These are phyloP conservation scores for Xerocomus brunneocitrinus DNA, from an alignment of 768 basidiomycete genomes.

Conservation along the genomic window DNA sequence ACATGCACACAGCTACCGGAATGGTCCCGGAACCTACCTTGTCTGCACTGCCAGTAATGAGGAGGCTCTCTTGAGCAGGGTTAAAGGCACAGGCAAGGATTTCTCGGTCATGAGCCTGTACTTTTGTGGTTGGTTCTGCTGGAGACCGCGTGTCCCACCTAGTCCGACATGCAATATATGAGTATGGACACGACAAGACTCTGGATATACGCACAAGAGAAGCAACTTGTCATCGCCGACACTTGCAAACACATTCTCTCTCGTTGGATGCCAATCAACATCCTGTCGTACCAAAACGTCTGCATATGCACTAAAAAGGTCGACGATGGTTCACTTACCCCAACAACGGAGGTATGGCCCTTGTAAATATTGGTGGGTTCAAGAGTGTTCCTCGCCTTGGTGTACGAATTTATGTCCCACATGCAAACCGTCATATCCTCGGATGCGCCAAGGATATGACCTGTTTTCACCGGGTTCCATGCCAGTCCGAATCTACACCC, in stretches of 20 bases:
- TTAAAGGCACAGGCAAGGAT: slow-evolving; percentile 90
- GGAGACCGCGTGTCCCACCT: slow-evolving; percentile 93
- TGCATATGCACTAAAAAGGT: background rate
- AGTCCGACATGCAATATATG: slow-evolving; percentile 1
- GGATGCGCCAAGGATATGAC: slow-evolving; percentile 85
- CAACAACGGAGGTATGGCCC: slow-evolving; percentile 90
- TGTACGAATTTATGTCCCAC: slow-evolving; percentile 93
- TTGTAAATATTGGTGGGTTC: slow-evolving; percentile 81
- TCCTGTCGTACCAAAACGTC: slow-evolving; percentile 49
- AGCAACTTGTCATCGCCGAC: slow-evolving; percentile 95
- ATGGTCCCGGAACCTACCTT: slow-evolving; percentile 49
- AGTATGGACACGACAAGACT: background rate
- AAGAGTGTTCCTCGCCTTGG: slow-evolving; percentile 70
- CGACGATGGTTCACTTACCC: slow-evolving; percentile 47
- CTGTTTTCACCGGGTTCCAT: slow-evolving; percentile 83
- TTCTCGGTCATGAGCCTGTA: slow-evolving; percentile 87
- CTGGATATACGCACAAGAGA: slow-evolving; percentile 65
- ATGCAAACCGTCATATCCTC: slow-evolving; percentile 96
- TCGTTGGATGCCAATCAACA: slow-evolving; percentile 88
- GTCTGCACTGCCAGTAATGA: slow-evolving; percentile 91
- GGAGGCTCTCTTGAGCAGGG: slow-evolving; percentile 69
- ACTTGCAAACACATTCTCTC: slow-evolving; percentile 85
- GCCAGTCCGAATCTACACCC: slow-evolving; percentile 82
- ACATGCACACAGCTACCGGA: background rate
- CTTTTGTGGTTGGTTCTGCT: slow-evolving; percentile 59